Conservation (phyloP, 495 filamentous ascomycete species). For the Hyaloscypha bicolor region DNA sequence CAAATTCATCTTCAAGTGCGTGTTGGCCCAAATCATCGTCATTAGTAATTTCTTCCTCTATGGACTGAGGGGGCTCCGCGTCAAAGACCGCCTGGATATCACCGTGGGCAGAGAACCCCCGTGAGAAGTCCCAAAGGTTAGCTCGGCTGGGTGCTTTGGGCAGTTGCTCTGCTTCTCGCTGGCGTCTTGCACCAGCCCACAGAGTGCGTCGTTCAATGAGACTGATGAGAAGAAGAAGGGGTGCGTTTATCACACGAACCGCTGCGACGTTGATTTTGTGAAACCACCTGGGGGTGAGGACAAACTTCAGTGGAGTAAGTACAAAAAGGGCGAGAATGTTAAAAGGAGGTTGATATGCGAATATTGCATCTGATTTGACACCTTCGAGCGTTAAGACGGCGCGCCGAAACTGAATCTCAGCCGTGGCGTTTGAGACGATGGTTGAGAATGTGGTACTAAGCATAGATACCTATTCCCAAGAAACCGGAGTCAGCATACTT, state of each 20-base stretch:
- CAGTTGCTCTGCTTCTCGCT: constrained; percentile 37
- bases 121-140: constrained; percentile 51
- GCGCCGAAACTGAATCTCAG: constrained; percentile 71
- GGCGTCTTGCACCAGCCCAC: constrained; percentile 44
- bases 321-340: constrained; percentile 68
- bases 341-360: constrained; percentile 73
- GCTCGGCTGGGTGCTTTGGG: constrained; percentile 27
- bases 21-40: constrained; percentile 29
- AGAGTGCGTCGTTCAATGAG: constrained; percentile 56
- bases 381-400: constrained; percentile 76
- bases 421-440: constrained; percentile 63
- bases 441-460: constrained; percentile 70
- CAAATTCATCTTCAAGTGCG: constrained; percentile 21
- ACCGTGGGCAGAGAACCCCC: constrained; percentile 58
- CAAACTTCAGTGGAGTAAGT: constrained; percentile 65
- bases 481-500: no score
- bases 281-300: constrained; percentile 70
- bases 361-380: constrained; percentile 66
- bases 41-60: constrained; percentile 43
- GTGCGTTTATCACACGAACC: constrained; percentile 65
- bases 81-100: constrained; percentile 72
- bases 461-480: constrained; percentile 41
- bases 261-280: constrained; percentile 73
- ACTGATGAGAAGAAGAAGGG: constrained; percentile 62
- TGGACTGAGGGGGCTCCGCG: constrained; percentile 57